Conservation (phyloP, 306 rosid species). For the Prunus dulcis region DNA sequence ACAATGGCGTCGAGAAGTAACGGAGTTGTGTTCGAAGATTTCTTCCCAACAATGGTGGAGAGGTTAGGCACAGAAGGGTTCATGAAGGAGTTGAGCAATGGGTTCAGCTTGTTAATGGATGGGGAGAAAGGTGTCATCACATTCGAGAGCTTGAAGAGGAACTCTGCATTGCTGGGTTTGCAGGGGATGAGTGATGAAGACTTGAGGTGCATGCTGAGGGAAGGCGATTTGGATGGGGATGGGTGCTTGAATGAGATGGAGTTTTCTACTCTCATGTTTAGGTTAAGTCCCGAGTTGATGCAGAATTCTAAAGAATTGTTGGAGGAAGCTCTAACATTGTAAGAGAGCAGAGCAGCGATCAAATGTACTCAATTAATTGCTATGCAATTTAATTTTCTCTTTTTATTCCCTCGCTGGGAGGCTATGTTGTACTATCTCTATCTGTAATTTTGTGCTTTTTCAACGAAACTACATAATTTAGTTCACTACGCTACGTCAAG, state of each 20-base stretch:
- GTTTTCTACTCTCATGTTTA: constrained; percentile 80
- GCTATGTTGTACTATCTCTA: too few species aligned
- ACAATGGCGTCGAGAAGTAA: constrained; percentile 40
- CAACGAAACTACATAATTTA: too few species aligned
- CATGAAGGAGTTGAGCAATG: constrained; percentile 68
- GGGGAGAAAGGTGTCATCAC: constrained; percentile 61
- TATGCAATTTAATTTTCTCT: too few species aligned
- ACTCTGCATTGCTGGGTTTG: constrained; percentile 69
- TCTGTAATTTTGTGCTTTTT: too few species aligned
- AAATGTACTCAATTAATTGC: too few species aligned
- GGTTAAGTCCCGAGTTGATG: constrained; percentile 83
- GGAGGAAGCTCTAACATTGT: constrained; percentile 35
- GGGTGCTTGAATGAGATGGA: constrained; percentile 75
- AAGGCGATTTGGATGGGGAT: constrained; percentile 85
- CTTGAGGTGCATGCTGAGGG: constrained; percentile 59
- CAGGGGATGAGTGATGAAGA: constrained; percentile 72
- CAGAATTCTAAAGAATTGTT: constrained; percentile 42
- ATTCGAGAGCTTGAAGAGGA: constrained; percentile 73
- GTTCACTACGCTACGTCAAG: too few species aligned
- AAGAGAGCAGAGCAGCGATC: too few species aligned
- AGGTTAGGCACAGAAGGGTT: constrained; percentile 68
- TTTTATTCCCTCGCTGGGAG: too few species aligned
- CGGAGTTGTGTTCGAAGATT: constrained; percentile 57
- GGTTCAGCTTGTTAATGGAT: constrained; percentile 67
- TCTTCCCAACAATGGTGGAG: constrained; percentile 72